Conservation (phyloP, 805 yeast genomes). For the Cyberlindnera meyerae region DNA sequence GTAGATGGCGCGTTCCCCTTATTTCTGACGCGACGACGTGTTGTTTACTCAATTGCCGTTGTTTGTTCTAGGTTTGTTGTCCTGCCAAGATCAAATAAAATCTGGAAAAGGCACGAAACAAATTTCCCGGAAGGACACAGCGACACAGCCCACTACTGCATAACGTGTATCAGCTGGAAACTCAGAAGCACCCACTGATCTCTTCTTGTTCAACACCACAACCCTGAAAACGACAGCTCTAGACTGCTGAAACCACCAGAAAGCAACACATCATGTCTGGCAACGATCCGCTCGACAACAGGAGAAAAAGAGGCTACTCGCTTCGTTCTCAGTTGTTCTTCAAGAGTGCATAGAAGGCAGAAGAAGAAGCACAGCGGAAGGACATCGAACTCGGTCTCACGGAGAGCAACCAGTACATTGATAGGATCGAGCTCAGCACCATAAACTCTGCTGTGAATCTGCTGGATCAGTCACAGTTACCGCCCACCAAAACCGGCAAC, state of each 20-base stretch:
- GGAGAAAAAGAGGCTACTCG: constrained; percentile 62
- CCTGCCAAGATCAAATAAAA: too few relatives aligned
- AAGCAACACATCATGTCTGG: constrained; percentile 3
- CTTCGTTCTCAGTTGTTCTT: constrained; percentile 61
- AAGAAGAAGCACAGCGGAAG: constrained; percentile 4
- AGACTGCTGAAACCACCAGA: too few relatives aligned
- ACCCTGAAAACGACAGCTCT: too few relatives aligned
- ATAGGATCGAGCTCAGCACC: constrained; percentile 9
- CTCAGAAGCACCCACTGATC: too few relatives aligned
- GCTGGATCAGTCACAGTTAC: constrained; percentile 2
- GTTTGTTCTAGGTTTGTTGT: too few relatives aligned
- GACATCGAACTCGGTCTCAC: constrained; percentile 13
- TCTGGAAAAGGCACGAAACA: too few relatives aligned
- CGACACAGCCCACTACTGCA: too few relatives aligned
- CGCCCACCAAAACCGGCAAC: too few relatives aligned
- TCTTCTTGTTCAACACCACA: too few relatives aligned
- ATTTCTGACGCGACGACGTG: constrained; percentile 18
- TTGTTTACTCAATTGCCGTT: constrained; percentile 6
- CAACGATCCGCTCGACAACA: constrained; percentile 1
- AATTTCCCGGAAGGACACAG: too few relatives aligned
- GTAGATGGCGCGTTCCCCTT: too few relatives aligned
- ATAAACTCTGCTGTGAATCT: constrained; percentile 8
- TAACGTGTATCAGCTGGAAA: too few relatives aligned
- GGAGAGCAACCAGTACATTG: not conserved
- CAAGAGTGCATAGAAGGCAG: constrained; percentile 29